Evolutionary conservation across 2,329 filamentous ascomycete species (phyloP), one percentile per base, ranked within the genome.

Genomic region (Colletotrichum filicis): DNA sequence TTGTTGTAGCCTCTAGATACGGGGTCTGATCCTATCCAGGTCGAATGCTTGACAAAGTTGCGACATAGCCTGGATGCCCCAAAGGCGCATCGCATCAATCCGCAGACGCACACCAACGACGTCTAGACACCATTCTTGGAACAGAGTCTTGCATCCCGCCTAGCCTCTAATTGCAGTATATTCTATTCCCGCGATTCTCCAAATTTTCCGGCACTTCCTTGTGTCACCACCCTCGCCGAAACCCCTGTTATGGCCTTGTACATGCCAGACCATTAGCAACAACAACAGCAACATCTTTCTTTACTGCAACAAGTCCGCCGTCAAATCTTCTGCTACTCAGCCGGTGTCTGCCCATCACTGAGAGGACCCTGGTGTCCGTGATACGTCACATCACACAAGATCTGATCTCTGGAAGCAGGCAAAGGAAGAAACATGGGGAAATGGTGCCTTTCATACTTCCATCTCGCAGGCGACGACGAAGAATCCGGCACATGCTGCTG

Each of bases 381-480:
- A 86, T 80, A 77, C 82, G 82, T 87, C 85, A 87, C 83, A 83
- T 87, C 79, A 78, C 81, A 88, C 86, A 85, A 86, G 85, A 88
- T 88, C 86, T 86, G 78, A 76, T 79, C 78, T 79, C 74, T 79
- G 76, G 77, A 78, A 77, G 76, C 65, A 73, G 56, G 35, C 56
- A 65, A 61, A 65, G 19, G 60, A 55, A 77, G 75, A 74, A 75
- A 74, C 79, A 79, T 78, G 80, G 78, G 77, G 79, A 80, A 78
- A 79, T 76, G 77, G 76, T 65, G 46, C 55, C 42, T 49, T 63
- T 66, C 74, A 69, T 63, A 69, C 60, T 75, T 71, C 71, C 77
- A 74, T 57, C 76, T 76, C 75, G 75, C 70, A 74, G 79, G 79
- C 80, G 80, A 78, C 78, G 80, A 30, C 37, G 9, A 52, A 42